Conservation (phyloP, 78 protist species). For the Abeoforma whisleri region DNA sequence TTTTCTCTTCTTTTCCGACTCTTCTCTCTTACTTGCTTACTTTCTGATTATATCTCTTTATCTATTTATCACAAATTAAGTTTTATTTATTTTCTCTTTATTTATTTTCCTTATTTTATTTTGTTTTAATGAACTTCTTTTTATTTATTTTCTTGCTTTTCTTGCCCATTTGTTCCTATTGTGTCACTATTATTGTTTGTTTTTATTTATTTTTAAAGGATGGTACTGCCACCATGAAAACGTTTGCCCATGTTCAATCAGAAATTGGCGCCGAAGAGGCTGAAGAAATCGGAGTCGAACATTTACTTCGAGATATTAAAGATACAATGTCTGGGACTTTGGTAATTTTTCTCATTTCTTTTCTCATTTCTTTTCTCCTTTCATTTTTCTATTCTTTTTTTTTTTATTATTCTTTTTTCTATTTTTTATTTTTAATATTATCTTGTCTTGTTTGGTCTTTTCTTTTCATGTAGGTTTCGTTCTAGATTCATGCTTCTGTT, state of each 20-base stretch:
- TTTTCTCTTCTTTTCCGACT: no score
- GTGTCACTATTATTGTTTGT: not conserved
- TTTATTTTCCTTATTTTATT: not conserved
- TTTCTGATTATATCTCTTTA: no score
- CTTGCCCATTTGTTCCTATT: not conserved
- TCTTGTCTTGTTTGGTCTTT: no score
- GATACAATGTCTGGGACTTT: slow-evolving; percentile 76
- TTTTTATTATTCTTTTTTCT: no score
- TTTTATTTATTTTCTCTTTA: no score
- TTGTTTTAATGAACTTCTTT: not conserved
- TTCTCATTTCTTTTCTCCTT: not conserved
- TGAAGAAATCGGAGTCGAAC: slow-evolving; percentile 97
- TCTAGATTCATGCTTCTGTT: no score
- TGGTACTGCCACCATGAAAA: slow-evolving; percentile 46
- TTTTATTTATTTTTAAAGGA: slow-evolving; percentile 36
- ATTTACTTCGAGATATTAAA: slow-evolving; percentile 83
- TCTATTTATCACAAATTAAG: no score
- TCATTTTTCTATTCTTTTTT: not conserved
- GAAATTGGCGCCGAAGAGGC: slow-evolving; percentile 83
- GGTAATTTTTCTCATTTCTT: not conserved
- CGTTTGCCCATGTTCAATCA: slow-evolving; percentile 80
- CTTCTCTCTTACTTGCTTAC: no score
- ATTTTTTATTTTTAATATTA: no score
- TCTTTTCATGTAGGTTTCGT: no score
- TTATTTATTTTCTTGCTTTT: not conserved